phyloP scores from a whole-genome alignment of 257 asterid species.

The Ophiorrhiza pumila region DNA sequence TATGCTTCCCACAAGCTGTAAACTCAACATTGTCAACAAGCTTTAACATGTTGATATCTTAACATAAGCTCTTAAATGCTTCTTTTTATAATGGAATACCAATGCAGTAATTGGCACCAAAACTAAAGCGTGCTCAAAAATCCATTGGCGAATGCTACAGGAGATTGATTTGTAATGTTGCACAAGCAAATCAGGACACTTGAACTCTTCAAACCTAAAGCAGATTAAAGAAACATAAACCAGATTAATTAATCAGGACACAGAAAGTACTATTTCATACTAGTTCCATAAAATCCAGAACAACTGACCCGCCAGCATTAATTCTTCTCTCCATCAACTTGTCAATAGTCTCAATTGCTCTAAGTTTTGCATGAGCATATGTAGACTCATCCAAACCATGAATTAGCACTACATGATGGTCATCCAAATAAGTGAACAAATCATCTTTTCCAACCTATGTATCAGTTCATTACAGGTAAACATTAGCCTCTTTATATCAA shows the following conservation, averaged over 20 bases:
- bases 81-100: slow-evolving; percentile 52
- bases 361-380: slow-evolving; percentile 52
- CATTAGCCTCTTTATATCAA: background rate
- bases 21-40: slow-evolving; percentile 57
- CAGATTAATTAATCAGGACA: slow-evolving; percentile 11
- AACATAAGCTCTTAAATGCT: slow-evolving; percentile 42
- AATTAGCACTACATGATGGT: slow-evolving; percentile 34
- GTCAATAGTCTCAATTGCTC: slow-evolving; percentile 46
- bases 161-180: slow-evolving; percentile 55
- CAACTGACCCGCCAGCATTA: slow-evolving; percentile 49
- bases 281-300: slow-evolving; percentile 7
- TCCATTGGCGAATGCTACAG: slow-evolving; percentile 60
- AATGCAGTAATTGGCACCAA: slow-evolving; percentile 58
- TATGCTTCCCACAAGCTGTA: slow-evolving; percentile 75
- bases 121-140: slow-evolving; percentile 55
- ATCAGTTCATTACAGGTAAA: slow-evolving; percentile 5
- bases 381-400: slow-evolving; percentile 41
- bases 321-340: slow-evolving; percentile 54
- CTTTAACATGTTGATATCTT: slow-evolving; percentile 30
- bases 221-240: slow-evolving; percentile 14
- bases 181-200: slow-evolving; percentile 73
- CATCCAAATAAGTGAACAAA: slow-evolving; percentile 42
- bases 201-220: slow-evolving; percentile 67
- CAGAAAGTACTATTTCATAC: slow-evolving; percentile 10
- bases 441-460: slow-evolving; percentile 61